A percentile compares a stretch with the other conserved stretches of the same genome.
Conservation (phyloP, 768 basidiomycete genomes). For the Mrakia hoshinonis region DNA sequence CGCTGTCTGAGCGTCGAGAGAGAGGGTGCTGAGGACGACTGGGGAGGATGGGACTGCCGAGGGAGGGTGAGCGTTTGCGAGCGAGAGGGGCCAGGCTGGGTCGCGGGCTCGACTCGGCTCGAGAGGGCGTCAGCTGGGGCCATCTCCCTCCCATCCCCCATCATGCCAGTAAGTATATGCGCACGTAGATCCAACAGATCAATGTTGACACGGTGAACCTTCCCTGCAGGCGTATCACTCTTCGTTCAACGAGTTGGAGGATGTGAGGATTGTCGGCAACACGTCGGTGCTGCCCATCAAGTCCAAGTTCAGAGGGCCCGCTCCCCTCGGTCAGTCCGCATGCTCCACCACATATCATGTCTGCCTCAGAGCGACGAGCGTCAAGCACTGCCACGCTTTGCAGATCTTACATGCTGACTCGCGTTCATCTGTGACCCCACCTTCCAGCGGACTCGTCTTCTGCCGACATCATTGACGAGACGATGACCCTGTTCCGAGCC, state of each 20-base stretch:
- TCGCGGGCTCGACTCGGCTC: too few species aligned
- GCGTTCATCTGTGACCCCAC: too few species aligned
- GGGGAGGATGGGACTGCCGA: too few species aligned
- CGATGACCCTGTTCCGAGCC: slow-evolving; percentile 91
- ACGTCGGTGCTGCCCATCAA: slow-evolving; percentile 81
- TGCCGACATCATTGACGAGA: slow-evolving; percentile 89
- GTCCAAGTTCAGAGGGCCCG: slow-evolving; percentile 85
- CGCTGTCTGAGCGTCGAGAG: too few species aligned
- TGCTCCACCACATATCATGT: background rate
- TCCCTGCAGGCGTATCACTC: slow-evolving; percentile 83
- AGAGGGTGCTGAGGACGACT: too few species aligned
- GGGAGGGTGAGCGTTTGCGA: too few species aligned
- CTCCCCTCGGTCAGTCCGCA: slow-evolving; percentile 51
- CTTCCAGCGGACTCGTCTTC: slow-evolving; percentile 66
- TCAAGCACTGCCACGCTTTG: background rate
- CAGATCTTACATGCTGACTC: background rate
- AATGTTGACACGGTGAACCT: background rate
- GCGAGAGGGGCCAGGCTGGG: too few species aligned
- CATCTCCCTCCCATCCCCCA: background rate
- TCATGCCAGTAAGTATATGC: background rate
- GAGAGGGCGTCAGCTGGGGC: background rate
- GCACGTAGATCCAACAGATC: too few species aligned
- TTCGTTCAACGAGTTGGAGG: slow-evolving; percentile 65
- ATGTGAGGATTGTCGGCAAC: slow-evolving; percentile 79
- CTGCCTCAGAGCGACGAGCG: background rate